phyloP scores from a whole-genome alignment of 2,329 filamentous ascomycete species.

The Byssochlamys sp. region DNA sequence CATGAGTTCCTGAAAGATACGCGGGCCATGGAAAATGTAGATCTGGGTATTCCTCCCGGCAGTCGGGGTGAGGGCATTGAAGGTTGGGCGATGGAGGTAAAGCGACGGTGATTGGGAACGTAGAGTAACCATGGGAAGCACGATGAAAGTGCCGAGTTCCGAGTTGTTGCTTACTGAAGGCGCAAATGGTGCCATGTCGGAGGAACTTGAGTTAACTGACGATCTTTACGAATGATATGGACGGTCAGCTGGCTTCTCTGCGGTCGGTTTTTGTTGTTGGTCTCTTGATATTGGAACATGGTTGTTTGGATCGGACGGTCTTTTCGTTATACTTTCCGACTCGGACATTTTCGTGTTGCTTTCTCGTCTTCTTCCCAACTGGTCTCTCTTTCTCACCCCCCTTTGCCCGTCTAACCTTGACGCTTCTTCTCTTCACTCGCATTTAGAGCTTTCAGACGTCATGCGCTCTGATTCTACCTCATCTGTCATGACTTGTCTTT shows the following conservation, averaged over 20 bases:
- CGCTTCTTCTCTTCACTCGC: neutral
- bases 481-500: neutral
- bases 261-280: neutral
- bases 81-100: conserved; percentile 82
- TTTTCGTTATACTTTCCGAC: neutral
- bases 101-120: conserved; percentile 52
- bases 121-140: neutral
- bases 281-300: neutral
- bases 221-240: neutral
- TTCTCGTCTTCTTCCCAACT: neutral
- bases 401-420: neutral
- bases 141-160: neutral
- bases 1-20: conserved; percentile 76
- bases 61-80: conserved; percentile 85
- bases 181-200: neutral
- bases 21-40: conserved; percentile 74
- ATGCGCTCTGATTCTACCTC: neutral
- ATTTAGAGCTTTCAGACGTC: neutral
- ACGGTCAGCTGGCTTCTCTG: neutral
- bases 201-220: neutral
- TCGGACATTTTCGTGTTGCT: neutral
- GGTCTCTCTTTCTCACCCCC: neutral
- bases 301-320: neutral
- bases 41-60: conserved; percentile 66
- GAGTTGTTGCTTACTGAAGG: neutral